Evolutionary conservation across 805 yeast species (phyloP).

Genomic region (Wickerhamomyces bisporus): DNA sequence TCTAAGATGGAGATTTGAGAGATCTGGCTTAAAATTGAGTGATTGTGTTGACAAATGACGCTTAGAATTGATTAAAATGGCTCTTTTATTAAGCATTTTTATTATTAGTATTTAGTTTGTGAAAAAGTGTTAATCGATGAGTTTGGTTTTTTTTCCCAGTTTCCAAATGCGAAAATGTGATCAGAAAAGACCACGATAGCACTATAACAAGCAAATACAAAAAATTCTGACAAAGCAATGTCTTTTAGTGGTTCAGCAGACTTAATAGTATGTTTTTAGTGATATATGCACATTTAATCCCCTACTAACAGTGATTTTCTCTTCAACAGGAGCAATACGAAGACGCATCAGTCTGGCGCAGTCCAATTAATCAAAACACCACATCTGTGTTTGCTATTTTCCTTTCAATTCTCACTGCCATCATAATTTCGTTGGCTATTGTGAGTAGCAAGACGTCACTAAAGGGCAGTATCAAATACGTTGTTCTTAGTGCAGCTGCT

Average conservation of each 20-base stretch:
- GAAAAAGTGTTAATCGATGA: not conserved
- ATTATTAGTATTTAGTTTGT: too few relatives aligned
- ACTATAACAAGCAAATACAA: not conserved
- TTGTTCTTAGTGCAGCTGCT: conserved; percentile 26
- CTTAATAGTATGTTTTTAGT: not conserved
- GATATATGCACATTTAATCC: not conserved
- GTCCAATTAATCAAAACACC: conserved; percentile 1
- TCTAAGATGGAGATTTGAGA: conserved; percentile 22
- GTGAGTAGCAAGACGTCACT: conserved; percentile 6
- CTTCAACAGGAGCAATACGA: conserved; percentile 1
- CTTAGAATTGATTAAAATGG: not conserved
- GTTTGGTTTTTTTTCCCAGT: not conserved
- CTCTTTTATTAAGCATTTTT: not conserved
- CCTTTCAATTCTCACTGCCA: conserved; percentile 3
- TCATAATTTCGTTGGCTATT: conserved; percentile 5
- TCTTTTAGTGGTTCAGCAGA: not conserved
- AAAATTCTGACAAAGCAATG: not conserved
- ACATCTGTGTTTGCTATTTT: conserved; percentile 1
- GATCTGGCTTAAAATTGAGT: conserved; percentile 18
- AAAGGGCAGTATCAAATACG: conserved; percentile 15
- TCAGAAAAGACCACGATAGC: not conserved
- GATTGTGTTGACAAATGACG: not conserved
- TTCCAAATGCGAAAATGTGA: not conserved
- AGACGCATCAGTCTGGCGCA: not conserved
- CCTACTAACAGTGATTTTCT: not conserved